A percentile compares a stretch with the other conserved stretches of the same genome.
Evolutionary conservation across 306 rosid species (phyloP).

Genomic region (Malus sylvestris): DNA sequence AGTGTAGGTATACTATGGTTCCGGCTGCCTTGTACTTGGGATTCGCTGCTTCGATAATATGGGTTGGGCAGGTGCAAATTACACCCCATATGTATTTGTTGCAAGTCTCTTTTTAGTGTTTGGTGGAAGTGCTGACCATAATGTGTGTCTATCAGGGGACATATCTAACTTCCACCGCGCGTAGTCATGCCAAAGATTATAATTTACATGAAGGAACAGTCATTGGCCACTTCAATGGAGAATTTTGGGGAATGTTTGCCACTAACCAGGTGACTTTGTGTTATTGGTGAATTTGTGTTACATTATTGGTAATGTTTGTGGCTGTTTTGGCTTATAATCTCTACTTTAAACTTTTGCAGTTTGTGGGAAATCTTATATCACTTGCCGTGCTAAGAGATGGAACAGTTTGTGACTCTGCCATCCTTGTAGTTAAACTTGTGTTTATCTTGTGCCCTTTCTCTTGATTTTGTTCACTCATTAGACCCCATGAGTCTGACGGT

Average conservation of each 20-base stretch:
- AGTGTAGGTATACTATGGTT: conserved; percentile 82
- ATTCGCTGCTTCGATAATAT: conserved; percentile 90
- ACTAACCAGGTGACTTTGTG: conserved; percentile 58
- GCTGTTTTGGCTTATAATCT: neutral
- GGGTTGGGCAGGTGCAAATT: conserved; percentile 85
- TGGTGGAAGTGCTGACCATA: conserved; percentile 4
- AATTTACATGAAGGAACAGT: conserved; percentile 69
- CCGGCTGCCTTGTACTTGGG: conserved; percentile 90
- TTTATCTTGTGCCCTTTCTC: neutral
- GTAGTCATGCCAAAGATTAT: conserved; percentile 55
- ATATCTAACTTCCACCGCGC: conserved; percentile 84
- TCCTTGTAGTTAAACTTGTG: conserved; percentile 19
- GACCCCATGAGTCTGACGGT: neutral
- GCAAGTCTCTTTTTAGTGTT: neutral
- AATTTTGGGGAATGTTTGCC: conserved; percentile 82
- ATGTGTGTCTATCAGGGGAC: conserved; percentile 61
- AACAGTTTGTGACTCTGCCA: conserved; percentile 35
- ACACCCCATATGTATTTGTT: conserved; percentile 13
- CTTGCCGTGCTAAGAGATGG: conserved; percentile 60
- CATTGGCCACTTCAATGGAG: conserved; percentile 90
- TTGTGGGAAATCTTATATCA: conserved; percentile 82
- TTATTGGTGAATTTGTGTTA: conserved; percentile 1
- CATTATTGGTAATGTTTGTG: neutral
- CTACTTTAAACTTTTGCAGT: conserved; percentile 36
- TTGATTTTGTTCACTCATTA: neutral